Conservation (phyloP, 306 rosid species). For the Medicago lupulina region DNA sequence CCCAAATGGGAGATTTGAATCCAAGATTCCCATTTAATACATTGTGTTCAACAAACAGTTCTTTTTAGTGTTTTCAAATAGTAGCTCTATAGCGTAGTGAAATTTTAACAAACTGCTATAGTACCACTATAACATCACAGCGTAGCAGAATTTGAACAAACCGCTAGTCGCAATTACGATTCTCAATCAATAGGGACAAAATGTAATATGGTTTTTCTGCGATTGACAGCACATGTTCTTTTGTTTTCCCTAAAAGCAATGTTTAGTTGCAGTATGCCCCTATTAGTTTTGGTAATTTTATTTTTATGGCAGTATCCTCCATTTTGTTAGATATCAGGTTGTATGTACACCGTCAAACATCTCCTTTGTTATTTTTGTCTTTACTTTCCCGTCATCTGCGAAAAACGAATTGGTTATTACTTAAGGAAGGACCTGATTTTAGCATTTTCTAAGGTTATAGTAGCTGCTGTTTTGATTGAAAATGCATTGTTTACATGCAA, state of each 20-base stretch:
- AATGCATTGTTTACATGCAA: constrained; percentile 2
- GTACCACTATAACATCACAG: neutral
- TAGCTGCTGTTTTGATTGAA: constrained; percentile 33
- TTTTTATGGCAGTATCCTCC: neutral
- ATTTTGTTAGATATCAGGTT: neutral
- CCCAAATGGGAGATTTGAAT: neutral
- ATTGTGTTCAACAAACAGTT: neutral
- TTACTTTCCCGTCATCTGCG: constrained; percentile 19
- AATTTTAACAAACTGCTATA: neutral
- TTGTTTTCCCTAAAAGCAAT: neutral
- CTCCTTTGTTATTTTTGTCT: constrained; percentile 6
- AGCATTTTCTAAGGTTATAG: neutral
- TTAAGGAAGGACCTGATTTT: constrained; percentile 27
- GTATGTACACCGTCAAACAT: neutral
- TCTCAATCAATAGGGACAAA: neutral
- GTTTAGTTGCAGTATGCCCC: neutral
- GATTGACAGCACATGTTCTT: neutral
- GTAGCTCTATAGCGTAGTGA: neutral
- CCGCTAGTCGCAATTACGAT: neutral
- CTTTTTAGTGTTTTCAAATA: neutral
- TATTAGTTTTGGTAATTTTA: neutral
- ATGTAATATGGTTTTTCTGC: neutral
- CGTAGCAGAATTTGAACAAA: neutral
- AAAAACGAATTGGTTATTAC: constrained; percentile 12
- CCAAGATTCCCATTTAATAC: neutral